Percentiles rank a stretch among this genome's conserved stretches.
These are phyloP conservation scores for Bruguiera sexangula DNA, from an alignment of 345 rosid species.

Conservation along the genomic window DNA sequence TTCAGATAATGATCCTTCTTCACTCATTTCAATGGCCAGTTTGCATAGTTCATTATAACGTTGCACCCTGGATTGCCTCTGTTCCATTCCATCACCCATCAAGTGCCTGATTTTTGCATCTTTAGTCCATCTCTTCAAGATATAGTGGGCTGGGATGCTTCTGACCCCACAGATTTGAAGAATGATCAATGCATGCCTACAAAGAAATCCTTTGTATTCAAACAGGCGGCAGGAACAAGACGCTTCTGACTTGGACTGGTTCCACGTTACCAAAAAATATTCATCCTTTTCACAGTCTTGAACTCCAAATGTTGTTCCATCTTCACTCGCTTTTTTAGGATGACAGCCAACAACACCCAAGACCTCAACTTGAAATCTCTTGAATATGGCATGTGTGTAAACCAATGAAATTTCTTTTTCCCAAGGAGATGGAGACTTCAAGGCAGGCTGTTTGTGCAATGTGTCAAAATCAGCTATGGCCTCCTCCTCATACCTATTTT, in stretches of 20 bases:
- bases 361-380: conserved; percentile 30
- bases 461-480: conserved; percentile 29
- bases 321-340: conserved; percentile 27
- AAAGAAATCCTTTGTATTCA: conserved; percentile 28
- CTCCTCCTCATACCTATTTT: conserved; percentile 25
- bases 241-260: conserved; percentile 18
- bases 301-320: conserved; percentile 23
- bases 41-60: conserved; percentile 49
- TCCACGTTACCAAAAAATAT: conserved; percentile 20
- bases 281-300: conserved; percentile 29
- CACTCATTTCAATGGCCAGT: conserved; percentile 47
- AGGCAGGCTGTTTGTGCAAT: conserved; percentile 24
- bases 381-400: conserved; percentile 29
- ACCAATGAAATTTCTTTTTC: conserved; percentile 25
- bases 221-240: conserved; percentile 23
- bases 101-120: conserved; percentile 22
- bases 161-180: conserved; percentile 28
- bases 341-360: conserved; percentile 29
- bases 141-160: conserved; percentile 21
- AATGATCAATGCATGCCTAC: conserved; percentile 32
- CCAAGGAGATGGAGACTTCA: conserved; percentile 31
- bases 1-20: conserved; percentile 47
- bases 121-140: conserved; percentile 29
- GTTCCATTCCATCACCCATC: not conserved
- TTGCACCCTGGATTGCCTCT: conserved; percentile 32